Conservation (phyloP, 306 rosid species). For the Betula pendula region DNA sequence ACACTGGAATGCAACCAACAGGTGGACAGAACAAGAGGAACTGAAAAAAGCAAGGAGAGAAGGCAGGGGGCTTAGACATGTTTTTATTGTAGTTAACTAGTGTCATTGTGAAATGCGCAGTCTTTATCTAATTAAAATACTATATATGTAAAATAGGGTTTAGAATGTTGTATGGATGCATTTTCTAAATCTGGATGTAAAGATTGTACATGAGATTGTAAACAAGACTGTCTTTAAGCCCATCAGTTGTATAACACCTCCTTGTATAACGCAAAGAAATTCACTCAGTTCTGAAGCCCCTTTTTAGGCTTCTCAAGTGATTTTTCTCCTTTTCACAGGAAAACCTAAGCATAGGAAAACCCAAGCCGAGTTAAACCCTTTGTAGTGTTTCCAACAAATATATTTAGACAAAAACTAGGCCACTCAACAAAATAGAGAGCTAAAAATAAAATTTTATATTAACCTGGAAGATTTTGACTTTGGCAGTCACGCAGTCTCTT, state of each 20-base stretch:
- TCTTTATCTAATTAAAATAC: not conserved
- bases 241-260: not conserved
- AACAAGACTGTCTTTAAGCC: not conserved
- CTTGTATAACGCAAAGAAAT: not conserved
- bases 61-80: not conserved
- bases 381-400: not conserved
- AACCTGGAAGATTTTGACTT: conserved; percentile 74
- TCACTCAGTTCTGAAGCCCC: not conserved
- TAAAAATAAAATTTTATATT: conserved; percentile 31
- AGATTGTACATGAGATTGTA: not conserved
- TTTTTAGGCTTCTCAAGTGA: not conserved
- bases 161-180: not conserved
- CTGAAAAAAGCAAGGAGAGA: not conserved
- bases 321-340: not conserved
- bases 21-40: not conserved
- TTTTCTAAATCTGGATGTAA: not conserved
- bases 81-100: not conserved
- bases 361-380: not conserved
- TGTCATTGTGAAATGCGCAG: not conserved
- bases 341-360: not conserved
- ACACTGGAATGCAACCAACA: not conserved
- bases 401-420: not conserved
- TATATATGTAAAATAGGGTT: not conserved
- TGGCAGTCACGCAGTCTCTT: conserved; percentile 61
- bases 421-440: not conserved